phyloP scores from a whole-genome alignment of 1,284 basidiomycete species.

The Pseudozyma sp. region DNA sequence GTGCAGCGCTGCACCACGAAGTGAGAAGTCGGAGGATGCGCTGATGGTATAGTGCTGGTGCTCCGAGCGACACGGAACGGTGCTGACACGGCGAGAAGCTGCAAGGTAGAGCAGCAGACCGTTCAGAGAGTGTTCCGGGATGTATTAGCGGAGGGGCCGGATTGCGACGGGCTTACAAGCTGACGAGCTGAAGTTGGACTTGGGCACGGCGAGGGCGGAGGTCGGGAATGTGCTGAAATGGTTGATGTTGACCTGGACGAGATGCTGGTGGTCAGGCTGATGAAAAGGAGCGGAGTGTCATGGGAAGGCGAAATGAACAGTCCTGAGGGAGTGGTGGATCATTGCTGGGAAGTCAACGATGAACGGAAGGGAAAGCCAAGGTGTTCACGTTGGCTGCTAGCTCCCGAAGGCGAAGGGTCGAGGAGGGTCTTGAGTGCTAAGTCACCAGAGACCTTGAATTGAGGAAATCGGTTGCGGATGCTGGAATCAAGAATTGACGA shows the following conservation, averaged over 20 bases:
- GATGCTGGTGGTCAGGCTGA: constrained; percentile 4
- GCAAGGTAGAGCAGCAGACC: background rate
- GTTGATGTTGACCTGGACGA: background rate
- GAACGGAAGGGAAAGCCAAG: constrained; percentile 5
- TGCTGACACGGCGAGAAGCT: background rate
- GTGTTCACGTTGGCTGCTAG: background rate
- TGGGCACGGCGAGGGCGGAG: too few relatives aligned
- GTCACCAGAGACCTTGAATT: background rate
- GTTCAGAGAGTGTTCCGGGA: too few relatives aligned
- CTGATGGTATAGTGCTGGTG: too few relatives aligned
- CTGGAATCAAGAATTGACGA: background rate
- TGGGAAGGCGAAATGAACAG: background rate
- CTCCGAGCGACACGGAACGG: too few relatives aligned
- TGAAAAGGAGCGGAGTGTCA: constrained; percentile 5
- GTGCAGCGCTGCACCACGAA: too few relatives aligned
- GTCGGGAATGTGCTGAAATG: too few relatives aligned
- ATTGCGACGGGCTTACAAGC: background rate
- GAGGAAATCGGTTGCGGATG: background rate
- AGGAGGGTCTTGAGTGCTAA: background rate
- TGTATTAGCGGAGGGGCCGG: too few relatives aligned
- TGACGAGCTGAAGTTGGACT: background rate
- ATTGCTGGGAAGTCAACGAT: constrained; percentile 8
- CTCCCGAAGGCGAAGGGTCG: too few relatives aligned
- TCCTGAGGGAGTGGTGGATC: constrained; percentile 10
- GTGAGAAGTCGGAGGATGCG: too few relatives aligned